Percentiles rank a stretch among this genome's conserved stretches.
Conservation (phyloP, 169 alveolate genomes). For the Plasmodium adleri region DNA sequence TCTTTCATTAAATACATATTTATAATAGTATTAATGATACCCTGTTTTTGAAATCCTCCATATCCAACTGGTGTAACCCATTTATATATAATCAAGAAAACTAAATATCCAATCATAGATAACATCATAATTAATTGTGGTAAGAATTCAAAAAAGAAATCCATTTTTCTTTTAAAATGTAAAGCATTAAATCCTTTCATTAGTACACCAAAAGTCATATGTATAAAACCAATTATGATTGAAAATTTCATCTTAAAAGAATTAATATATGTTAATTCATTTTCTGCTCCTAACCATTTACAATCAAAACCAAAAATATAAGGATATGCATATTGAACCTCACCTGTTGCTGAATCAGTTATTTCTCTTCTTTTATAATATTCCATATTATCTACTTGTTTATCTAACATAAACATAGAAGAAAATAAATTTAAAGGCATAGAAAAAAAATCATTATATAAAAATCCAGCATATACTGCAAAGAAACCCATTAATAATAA, state of each 20-base stretch:
- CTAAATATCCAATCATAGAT: conserved; percentile 97
- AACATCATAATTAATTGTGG: conserved; percentile 97
- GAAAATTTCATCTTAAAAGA: conserved; percentile 99
- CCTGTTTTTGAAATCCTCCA: conserved; percentile 91
- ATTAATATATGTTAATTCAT: conserved; percentile 96
- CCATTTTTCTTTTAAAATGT: conserved; percentile 91
- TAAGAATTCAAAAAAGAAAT: conserved; percentile 96
- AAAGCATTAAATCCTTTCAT: conserved; percentile 96
- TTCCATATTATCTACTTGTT: conserved; percentile 33
- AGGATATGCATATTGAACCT: conserved; percentile 81
- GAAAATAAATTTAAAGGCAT: conserved; percentile 95
- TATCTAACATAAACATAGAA: conserved; percentile 87
- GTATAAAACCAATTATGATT: conserved; percentile 94
- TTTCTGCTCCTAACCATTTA: conserved; percentile 97
- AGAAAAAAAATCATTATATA: conserved; percentile 98
- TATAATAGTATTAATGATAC: conserved; percentile 96
- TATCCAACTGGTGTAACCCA: conserved; percentile 93
- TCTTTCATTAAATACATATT: conserved; percentile 92
- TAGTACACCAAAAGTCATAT: conserved; percentile 95
- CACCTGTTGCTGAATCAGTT: conserved; percentile 38
- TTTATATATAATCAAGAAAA: conserved; percentile 94
- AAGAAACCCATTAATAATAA: conserved; percentile 95
- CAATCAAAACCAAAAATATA: conserved; percentile 98
- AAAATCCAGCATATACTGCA: conserved; percentile 96
- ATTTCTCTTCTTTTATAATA: conserved; percentile 67